Conservation (phyloP, 768 basidiomycete genomes). For the Austroboletus festivus region DNA sequence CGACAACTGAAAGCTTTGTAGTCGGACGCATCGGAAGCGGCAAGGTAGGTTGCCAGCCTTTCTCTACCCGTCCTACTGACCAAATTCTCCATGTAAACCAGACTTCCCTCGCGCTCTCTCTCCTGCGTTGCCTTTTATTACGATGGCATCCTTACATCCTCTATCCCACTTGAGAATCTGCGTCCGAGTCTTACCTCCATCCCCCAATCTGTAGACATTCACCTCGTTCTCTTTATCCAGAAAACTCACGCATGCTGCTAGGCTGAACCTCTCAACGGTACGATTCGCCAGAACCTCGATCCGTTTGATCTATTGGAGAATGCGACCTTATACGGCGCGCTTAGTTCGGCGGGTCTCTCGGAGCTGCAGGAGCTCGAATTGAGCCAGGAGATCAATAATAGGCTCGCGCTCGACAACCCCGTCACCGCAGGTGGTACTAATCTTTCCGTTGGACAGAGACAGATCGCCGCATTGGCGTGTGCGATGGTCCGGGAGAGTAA, state of each 20-base stretch:
- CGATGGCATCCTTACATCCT: conserved; percentile 47
- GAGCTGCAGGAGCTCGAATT: conserved; percentile 21
- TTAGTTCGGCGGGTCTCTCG: conserved; percentile 40
- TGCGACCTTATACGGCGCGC: conserved; percentile 36
- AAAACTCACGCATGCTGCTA: neutral
- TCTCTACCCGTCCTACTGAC: neutral
- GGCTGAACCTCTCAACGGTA: conserved; percentile 42
- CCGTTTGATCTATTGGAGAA: conserved; percentile 50
- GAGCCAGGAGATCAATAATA: conserved; percentile 18
- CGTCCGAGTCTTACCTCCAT: conserved; percentile 61
- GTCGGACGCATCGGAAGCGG: conserved; percentile 11
- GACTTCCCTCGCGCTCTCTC: conserved; percentile 52
- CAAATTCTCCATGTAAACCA: neutral
- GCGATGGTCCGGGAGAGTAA: conserved; percentile 43
- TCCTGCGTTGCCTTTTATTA: conserved; percentile 51
- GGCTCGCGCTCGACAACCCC: conserved; percentile 42
- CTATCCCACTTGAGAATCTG: conserved; percentile 53
- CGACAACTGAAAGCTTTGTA: neutral
- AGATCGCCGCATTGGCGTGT: conserved; percentile 43
- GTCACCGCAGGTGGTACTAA: conserved; percentile 38
- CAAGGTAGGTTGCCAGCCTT: neutral
- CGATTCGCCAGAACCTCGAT: conserved; percentile 47
- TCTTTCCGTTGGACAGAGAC: conserved; percentile 45
- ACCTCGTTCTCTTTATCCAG: no score
- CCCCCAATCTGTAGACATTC: conserved; percentile 32